Evolutionary conservation across 768 basidiomycete genomes (phyloP).

Genomic region (Vararia minispora): DNA sequence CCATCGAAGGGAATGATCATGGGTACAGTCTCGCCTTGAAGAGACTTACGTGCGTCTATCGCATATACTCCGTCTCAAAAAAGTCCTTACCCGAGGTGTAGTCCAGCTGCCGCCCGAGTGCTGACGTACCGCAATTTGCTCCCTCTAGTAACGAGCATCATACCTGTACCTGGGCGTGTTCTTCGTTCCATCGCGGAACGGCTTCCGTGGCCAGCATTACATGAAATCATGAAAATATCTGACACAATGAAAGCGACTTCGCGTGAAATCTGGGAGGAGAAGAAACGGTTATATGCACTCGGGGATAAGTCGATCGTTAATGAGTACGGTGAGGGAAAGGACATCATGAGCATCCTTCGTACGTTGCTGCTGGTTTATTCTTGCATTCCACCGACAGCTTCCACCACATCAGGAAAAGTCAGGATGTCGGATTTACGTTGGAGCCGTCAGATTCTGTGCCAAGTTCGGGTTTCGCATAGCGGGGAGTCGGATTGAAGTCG

Average conservation of each 20-base stretch:
- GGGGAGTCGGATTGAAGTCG: no score
- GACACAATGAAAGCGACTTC: constrained; percentile 27
- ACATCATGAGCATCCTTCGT: constrained; percentile 21
- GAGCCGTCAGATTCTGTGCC: constrained; percentile 2
- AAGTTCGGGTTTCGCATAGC: no score
- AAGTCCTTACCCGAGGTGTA: not conserved
- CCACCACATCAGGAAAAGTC: no score
- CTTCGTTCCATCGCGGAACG: constrained; percentile 23
- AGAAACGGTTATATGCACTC: constrained; percentile 23
- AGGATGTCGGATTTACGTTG: no score
- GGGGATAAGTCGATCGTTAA: constrained; percentile 22
- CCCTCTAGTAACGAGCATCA: constrained; percentile 11
- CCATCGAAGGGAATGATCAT: constrained; percentile 4
- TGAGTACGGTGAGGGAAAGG: constrained; percentile 18
- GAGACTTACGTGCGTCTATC: constrained; percentile 4
- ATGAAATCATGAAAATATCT: constrained; percentile 22
- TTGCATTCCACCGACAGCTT: no score
- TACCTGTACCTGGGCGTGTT: constrained; percentile 18
- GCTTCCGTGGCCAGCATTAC: constrained; percentile 22
- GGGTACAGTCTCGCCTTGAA: constrained; percentile 15
- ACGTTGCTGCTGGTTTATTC: constrained; percentile 9
- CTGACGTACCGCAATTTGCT: not conserved
- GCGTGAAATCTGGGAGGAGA: constrained; percentile 24
- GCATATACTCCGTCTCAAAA: no score
- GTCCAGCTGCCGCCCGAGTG: constrained; percentile 5